These are phyloP conservation scores for Fusarium sambucinum DNA, from an alignment of 2,329 filamentous ascomycete genomes.

Conservation along the genomic window DNA sequence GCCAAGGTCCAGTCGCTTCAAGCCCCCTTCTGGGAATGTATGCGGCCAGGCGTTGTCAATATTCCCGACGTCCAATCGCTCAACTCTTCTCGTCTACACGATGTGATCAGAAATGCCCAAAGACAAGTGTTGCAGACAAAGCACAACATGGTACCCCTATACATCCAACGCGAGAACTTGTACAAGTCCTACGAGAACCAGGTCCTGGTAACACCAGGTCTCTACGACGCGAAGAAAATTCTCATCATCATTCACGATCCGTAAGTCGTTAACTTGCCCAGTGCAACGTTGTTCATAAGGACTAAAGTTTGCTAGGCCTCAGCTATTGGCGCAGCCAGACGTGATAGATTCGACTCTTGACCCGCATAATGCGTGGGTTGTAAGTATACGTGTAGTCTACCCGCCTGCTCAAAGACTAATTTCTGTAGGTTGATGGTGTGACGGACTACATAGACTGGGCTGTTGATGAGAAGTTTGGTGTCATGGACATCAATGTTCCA, in stretches of 20 bases:
- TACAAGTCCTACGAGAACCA: slow-evolving; percentile 87
- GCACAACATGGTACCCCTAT: slow-evolving; percentile 82
- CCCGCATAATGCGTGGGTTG: slow-evolving; percentile 88
- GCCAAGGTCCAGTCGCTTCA: slow-evolving; percentile 71
- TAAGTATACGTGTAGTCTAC: slow-evolving; percentile 60
- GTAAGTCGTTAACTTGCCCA: slow-evolving; percentile 60
- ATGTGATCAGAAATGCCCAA: slow-evolving; percentile 84
- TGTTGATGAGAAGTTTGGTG: slow-evolving; percentile 77
- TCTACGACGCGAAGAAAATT: slow-evolving; percentile 74
- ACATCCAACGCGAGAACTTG: slow-evolving; percentile 79
- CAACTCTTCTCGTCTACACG: slow-evolving; percentile 76
- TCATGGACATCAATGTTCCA: slow-evolving; percentile 93
- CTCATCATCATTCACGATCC: slow-evolving; percentile 93
- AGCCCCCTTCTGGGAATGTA: slow-evolving; percentile 86
- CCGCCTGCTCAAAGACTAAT: slow-evolving; percentile 16
- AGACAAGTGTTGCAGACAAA: slow-evolving; percentile 76
- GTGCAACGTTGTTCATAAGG: background rate
- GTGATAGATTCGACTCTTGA: slow-evolving; percentile 79
- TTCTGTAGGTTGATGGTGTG: slow-evolving; percentile 79
- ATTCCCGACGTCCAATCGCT: slow-evolving; percentile 63
- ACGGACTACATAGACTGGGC: slow-evolving; percentile 89
- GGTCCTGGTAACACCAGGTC: slow-evolving; percentile 81
- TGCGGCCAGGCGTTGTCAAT: slow-evolving; percentile 76
- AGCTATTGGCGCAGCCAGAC: slow-evolving; percentile 75
- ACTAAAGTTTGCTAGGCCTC: slow-evolving; percentile 63